Base-by-base conservation (phyloP, 257 asterid species). In the Solanum gandarillasii region DNA sequence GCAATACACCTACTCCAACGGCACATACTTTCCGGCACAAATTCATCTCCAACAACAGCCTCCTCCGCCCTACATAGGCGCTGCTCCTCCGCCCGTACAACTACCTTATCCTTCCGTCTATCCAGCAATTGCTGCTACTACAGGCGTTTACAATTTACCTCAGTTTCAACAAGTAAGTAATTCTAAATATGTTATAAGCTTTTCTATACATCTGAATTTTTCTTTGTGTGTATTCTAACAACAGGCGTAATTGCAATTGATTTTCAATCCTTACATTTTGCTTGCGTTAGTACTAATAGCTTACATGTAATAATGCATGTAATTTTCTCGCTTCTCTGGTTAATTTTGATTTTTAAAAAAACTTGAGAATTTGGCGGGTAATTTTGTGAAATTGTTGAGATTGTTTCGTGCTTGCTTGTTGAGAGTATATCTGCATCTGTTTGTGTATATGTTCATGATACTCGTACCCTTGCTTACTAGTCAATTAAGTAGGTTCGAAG, bases 1-100 rank as follows among this genome's bases (percentile, higher is more conserved):
- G 41, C 98, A 96, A 83, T 95, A 91, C 92, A 93, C 98, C 9
- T 94, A 94, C 89, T 87, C 98, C 25, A 92, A 92, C 23, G 88
- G 92, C 87, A 68, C 96, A 67, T 95, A 95, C 91, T 97, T 95
- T 29, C 98, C 99, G 87, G 93, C 96, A 78, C 98, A 98, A 41
- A 95, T 93, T 89, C 99, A 97, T 89, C 98, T 95, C 65, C 98
- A 95, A 82, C 99, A 92, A 75, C 83, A 92, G 81, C 93, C 92
- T 34, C 87, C 90, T 62, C 95, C 92, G 4, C 36, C 96, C 75
- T 94, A 95, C 91, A 94, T 92, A 88, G 98, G 94, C 55, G 95
- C 95, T 83, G 94, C 98, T n/a, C 94, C 95, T 52, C 81, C 81
- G 36, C 43, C 88, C 27, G 84, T 86, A 7, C 91, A 85, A 2